These are phyloP conservation scores for Acanthamoeba castellanii DNA, from an alignment of 208 protist genomes.

Conservation along the genomic window DNA sequence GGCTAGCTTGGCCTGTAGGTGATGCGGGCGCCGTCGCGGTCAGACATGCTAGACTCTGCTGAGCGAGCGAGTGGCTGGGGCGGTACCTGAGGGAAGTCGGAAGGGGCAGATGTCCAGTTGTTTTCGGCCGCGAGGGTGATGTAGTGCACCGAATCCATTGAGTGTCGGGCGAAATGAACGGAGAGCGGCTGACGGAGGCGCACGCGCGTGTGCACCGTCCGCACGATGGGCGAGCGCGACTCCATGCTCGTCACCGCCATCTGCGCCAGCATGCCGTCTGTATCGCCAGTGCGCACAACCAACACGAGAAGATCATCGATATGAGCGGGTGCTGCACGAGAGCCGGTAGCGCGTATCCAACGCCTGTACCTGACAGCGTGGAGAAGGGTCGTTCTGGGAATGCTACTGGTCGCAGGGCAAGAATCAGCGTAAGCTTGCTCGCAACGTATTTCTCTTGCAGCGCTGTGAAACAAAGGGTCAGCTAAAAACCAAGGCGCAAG, in stretches of 20 bases:
- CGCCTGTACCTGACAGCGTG: background rate
- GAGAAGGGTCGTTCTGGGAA: conserved; percentile 52
- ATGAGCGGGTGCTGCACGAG: no score
- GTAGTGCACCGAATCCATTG: conserved; percentile 26
- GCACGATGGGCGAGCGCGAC: conserved; percentile 30
- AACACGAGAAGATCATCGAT: background rate
- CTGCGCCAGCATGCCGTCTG: conserved; percentile 48
- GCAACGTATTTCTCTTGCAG: conserved; percentile 51
- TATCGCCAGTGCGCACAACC: no score
- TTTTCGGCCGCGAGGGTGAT: conserved; percentile 33
- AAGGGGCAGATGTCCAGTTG: conserved; percentile 30
- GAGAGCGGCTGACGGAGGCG: conserved; percentile 34
- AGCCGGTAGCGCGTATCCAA: background rate
- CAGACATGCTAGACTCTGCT: no score
- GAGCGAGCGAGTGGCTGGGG: no score
- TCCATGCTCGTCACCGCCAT: conserved; percentile 30
- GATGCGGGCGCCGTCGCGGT: no score
- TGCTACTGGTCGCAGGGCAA: conserved; percentile 8
- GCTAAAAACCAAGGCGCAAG: background rate
- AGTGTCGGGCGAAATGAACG: conserved; percentile 29
- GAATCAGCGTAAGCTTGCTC: conserved; percentile 29
- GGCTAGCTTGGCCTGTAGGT: background rate
- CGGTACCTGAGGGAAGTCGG: conserved; percentile 34
- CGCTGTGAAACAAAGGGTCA: background rate
- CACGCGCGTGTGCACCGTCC: conserved; percentile 41